These are phyloP conservation scores for Raddia guianensis DNA, from an alignment of 176 grass and related monocot genomes.

Conservation along the genomic window DNA sequence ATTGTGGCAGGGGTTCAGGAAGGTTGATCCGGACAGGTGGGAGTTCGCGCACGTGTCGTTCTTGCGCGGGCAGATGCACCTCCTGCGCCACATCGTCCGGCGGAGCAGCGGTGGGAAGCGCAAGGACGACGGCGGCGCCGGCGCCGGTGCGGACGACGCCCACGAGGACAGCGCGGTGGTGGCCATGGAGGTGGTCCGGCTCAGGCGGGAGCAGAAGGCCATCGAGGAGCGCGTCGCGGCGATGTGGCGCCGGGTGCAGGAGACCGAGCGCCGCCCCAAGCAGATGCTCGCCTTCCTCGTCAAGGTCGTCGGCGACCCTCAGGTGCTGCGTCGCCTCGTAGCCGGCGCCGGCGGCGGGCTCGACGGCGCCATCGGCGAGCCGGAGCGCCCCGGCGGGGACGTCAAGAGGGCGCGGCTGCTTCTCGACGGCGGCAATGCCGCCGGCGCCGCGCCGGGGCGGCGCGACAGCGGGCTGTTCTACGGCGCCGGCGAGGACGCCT, in stretches of 20 bases:
- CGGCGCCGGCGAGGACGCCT: not conserved
- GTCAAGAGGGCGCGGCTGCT: slow-evolving; percentile 49
- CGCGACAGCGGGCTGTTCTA: not conserved
- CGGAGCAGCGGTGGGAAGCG: slow-evolving; percentile 46
- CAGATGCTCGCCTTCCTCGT: slow-evolving; percentile 86
- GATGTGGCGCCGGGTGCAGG: slow-evolving; percentile 74
- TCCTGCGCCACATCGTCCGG: slow-evolving; percentile 56
- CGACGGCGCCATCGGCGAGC: not conserved
- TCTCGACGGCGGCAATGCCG: slow-evolving; percentile 18
- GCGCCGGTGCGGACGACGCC: not conserved
- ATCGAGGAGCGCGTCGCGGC: slow-evolving; percentile 61
- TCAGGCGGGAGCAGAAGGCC: slow-evolving; percentile 55
- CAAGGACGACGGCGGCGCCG: slow-evolving; percentile 32
- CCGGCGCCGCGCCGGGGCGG: not conserved
- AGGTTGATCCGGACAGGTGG: slow-evolving; percentile 80
- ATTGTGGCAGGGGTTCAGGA: slow-evolving; percentile 59
- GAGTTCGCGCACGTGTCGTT: slow-evolving; percentile 80
- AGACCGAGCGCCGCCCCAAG: slow-evolving; percentile 69
- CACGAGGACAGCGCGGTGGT: slow-evolving; percentile 44
- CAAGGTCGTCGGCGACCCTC: slow-evolving; percentile 65
- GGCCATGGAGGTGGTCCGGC: slow-evolving; percentile 69
- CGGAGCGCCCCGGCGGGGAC: not conserved
- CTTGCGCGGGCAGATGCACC: slow-evolving; percentile 68
- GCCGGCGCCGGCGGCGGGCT: not conserved
- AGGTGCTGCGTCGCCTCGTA: slow-evolving; percentile 58